Percentiles rank a stretch among this genome's conserved stretches.
phyloP scores from a whole-genome alignment of 2,329 filamentous ascomycete species.

The Ceratocystis cacaofunesta region DNA sequence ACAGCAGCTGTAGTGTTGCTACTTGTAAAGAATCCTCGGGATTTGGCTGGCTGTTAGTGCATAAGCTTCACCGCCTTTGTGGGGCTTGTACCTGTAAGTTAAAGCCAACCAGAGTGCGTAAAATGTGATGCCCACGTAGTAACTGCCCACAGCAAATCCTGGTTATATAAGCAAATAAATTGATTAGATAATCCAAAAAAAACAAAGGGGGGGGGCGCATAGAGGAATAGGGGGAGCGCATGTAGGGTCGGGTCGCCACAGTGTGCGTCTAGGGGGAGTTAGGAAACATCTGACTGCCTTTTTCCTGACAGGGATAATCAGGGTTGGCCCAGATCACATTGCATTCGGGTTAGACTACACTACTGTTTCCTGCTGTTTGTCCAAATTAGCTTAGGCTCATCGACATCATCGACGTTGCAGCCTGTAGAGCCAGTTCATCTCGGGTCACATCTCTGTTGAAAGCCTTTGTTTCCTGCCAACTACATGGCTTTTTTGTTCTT shows the following conservation, averaged over 20 bases:
- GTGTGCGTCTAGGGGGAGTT: neutral
- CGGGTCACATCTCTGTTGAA: neutral
- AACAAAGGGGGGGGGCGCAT: too few species aligned
- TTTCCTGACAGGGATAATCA: neutral
- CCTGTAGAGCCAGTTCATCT: neutral
- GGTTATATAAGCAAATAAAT: too few species aligned
- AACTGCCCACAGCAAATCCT: too few species aligned
- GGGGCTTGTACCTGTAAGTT: too few species aligned
- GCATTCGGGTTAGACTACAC: neutral
- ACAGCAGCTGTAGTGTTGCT: too few species aligned
- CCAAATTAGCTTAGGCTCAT: neutral
- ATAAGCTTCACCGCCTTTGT: too few species aligned
- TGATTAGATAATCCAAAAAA: too few species aligned
- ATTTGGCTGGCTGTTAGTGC: too few species aligned
- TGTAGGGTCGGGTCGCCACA: neutral
- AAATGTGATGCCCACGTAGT: too few species aligned
- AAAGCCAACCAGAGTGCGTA: too few species aligned
- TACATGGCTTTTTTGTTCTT: neutral
- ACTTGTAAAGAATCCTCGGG: too few species aligned
- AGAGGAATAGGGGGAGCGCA: neutral
- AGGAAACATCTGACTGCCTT: neutral
- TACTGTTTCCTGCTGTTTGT: neutral
- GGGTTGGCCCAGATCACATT: neutral
- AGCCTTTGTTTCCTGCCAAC: neutral
- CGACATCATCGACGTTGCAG: constrained; percentile 11